Evolutionary conservation across 2,329 filamentous ascomycete genomes (phyloP).

Genomic region (Curvularia hawaiiensis): DNA sequence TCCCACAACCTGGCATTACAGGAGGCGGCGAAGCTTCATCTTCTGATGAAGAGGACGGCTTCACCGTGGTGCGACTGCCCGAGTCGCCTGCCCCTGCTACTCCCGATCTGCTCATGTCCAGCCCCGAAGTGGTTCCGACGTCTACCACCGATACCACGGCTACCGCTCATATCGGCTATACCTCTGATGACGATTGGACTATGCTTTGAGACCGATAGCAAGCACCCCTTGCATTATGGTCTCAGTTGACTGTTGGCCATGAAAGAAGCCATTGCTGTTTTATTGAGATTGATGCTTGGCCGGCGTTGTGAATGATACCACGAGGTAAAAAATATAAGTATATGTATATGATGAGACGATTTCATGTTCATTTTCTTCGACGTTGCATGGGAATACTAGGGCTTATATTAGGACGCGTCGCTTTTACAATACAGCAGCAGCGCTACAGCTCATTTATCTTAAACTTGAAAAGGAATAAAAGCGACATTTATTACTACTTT

Average conservation of each 20-base stretch:
- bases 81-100: background rate
- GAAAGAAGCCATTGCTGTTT: background rate
- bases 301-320: background rate
- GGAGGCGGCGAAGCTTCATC: constrained; percentile 10
- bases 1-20: background rate
- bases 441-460: background rate
- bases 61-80: constrained; percentile 29
- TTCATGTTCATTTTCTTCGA: background rate
- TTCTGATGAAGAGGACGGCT: constrained; percentile 32
- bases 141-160: constrained; percentile 13
- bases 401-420: background rate
- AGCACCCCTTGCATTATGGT: background rate
- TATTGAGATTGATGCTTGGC: background rate
- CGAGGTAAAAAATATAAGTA: background rate
- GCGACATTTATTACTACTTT: background rate
- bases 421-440: background rate
- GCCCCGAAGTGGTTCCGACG: constrained; percentile 16
- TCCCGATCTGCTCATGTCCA: constrained; percentile 15
- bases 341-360: background rate
- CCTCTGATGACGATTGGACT: constrained; percentile 22
- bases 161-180: constrained; percentile 15
- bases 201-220: constrained; percentile 1
- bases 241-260: background rate
- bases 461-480: background rate
- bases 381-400: background rate